Evolutionary conservation across 2,329 filamentous ascomycete genomes (phyloP), one percentile per base, ranked within the genome.

Genomic region (Sporothrix pseudoabietina): DNA sequence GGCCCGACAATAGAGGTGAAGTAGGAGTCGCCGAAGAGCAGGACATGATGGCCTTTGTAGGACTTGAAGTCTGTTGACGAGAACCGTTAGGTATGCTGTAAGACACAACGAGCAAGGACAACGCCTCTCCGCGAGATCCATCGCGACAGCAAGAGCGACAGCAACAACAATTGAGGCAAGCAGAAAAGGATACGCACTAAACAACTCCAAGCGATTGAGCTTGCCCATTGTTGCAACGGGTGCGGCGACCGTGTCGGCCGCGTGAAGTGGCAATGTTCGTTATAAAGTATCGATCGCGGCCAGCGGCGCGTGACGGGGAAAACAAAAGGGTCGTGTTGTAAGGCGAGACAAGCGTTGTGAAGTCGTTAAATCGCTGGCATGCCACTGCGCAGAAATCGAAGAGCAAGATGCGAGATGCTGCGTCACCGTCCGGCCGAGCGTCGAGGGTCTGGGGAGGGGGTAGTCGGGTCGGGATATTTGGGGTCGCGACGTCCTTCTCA

Each of bases 1-100:
- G 96, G 96, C 6, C 97, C 96, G 80, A 99, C 98, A 80, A 99
- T 98, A 57, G 96, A 99, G 69, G 96, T 99, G 83, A 99, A 99
- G 83, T 98, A 98, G 1, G 94, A 97, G 84, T 99, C 95, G 79
- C 95, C 95, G 79, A 99, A 98, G 71, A 98, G 89, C 61, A 99
- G 89, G 75, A 89, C 91, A 84, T 99, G 96, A 79, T 98, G 94
- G 74, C 94, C 96, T 83, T 97, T 97, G 86, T 99, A 99, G 78
- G 96, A 98, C 85, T 99, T 99, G 90, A 99, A 99, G 85, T 99
- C 93, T 96, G 79, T 39, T 68, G 30, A 8, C 63, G 73, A 68
- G 72, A 26, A 10, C 32, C 12, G 61, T 66, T 44, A 47, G 61
- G 30, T 14, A 47, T 7, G 6, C 10, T 44, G 39, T 30, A 16